phyloP scores from a whole-genome alignment of 2,329 filamentous ascomycete genomes.

The Sporothrix phasma region DNA sequence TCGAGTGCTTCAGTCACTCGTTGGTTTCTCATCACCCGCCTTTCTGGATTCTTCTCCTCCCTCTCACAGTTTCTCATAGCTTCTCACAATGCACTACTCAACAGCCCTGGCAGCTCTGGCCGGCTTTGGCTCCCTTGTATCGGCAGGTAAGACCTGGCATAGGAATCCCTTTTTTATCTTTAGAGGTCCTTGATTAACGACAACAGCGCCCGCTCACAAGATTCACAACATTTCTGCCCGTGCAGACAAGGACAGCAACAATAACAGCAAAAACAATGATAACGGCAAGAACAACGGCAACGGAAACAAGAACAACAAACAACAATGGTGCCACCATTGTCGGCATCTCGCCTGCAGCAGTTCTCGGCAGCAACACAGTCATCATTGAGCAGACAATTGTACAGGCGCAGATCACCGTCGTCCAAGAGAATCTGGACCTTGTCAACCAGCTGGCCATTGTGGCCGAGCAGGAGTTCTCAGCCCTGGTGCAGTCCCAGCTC shows the following conservation, averaged over 20 bases:
- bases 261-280: slow-evolving; percentile 21
- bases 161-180: neutral
- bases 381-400: slow-evolving; percentile 28
- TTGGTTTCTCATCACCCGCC: neutral
- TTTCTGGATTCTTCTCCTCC: neutral
- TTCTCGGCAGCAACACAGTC: slow-evolving; percentile 21
- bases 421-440: slow-evolving; percentile 29
- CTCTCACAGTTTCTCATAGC: neutral
- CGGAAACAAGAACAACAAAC: slow-evolving; percentile 9
- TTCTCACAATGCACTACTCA: slow-evolving; percentile 20
- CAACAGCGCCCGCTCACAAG: slow-evolving; percentile 17
- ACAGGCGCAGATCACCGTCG: slow-evolving; percentile 24
- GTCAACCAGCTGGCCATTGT: slow-evolving; percentile 27
- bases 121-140: slow-evolving; percentile 23
- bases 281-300: slow-evolving; percentile 24
- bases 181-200: neutral
- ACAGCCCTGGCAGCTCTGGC: slow-evolving; percentile 23
- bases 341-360: slow-evolving; percentile 17
- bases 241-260: slow-evolving; percentile 19
- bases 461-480: slow-evolving; percentile 30
- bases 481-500: slow-evolving; percentile 29
- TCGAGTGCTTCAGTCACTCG: slow-evolving; percentile 7
- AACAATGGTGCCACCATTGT: slow-evolving; percentile 10
- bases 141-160: slow-evolving; percentile 22
- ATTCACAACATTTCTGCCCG: neutral